Base-by-base conservation (phyloP, 2,329 filamentous ascomycete genomes). In the Aotearoamyces nothofagi region DNA sequence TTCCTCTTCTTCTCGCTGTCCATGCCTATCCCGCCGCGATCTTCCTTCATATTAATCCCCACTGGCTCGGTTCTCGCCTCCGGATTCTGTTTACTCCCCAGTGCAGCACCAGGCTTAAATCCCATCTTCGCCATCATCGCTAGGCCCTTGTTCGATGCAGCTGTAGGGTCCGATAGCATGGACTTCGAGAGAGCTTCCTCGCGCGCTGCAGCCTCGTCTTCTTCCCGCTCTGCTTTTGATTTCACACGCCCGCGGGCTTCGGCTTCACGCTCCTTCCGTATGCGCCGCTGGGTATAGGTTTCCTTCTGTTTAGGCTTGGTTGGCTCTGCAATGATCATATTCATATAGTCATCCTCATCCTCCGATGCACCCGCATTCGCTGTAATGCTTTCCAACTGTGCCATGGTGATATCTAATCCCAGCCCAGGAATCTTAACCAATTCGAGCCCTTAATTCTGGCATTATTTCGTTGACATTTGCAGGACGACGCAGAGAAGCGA, bases 101-200 rank as follows among this genome's bases (percentile, higher is more conserved):
- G 59, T 0, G 73, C 66, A 19, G 70, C 72, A 14, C 86, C 84
- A 12, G 69, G 61, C 33, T 72, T 77, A 57, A 92, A 98, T 1
- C 90, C 90, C 64, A 98, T 81, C 53, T 82, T 87, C 13, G 82
- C 78, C 86, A 98, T 93, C 83, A 98, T 94, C 39, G 81, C 73
- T 36, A 92, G 71, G 2, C 87, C 90, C 49, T 94, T 96, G 57
- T 76, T 92, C 42, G 66, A 67, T 27, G 69, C 63, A 10, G 65
- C 57, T 10, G 52, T 52, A 5, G 59, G 53, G 22, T 56, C 50
- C 12, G 74, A 67, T 5, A 93, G 60, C 27, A 90, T 61, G 4
- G 78, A 80, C n/a, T 58, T 79, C 4, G 74, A 66, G 15, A 94
- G 67, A 0, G 80, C 82, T 20, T 66, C 69, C 50, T 94, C 81